Evolutionary conservation across 371 early-diverging fungal genomes (phyloP).

Genomic region (Apophysomyces ossiformis): DNA sequence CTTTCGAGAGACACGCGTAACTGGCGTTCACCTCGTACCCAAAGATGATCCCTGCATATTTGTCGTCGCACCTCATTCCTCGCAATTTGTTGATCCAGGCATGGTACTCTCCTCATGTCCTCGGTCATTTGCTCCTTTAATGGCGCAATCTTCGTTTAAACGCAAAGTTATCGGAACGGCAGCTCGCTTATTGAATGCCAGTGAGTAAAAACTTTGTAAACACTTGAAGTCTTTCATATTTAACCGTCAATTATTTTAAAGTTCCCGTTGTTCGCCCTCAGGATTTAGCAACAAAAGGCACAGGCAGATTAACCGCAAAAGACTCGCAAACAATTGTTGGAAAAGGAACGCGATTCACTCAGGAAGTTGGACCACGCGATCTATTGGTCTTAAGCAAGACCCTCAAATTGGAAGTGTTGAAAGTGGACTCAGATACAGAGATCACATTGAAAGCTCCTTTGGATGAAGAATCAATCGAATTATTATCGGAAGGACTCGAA

Average conservation of each 20-base stretch:
- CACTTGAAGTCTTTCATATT: neutral
- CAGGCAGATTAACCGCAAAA: constrained; percentile 54
- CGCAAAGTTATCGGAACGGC: constrained; percentile 71
- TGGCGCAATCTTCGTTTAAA: constrained; percentile 76
- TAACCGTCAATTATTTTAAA: constrained; percentile 15
- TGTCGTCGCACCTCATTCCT: constrained; percentile 86
- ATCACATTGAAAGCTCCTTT: constrained; percentile 52
- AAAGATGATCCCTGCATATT: constrained; percentile 79
- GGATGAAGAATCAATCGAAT: constrained; percentile 43
- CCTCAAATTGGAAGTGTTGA: constrained; percentile 53
- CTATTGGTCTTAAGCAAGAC: constrained; percentile 53
- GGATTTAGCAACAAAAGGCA: constrained; percentile 68
- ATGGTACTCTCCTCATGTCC: constrained; percentile 72
- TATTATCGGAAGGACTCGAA: constrained; percentile 30
- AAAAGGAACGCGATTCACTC: constrained; percentile 61
- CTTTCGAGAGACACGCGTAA: constrained; percentile 76
- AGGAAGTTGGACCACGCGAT: constrained; percentile 55
- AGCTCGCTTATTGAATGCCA: constrained; percentile 63
- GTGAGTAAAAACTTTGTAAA: constrained; percentile 24
- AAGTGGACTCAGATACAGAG: constrained; percentile 74
- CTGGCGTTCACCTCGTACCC: constrained; percentile 79
- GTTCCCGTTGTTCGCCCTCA: constrained; percentile 86
- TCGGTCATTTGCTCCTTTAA: constrained; percentile 72
- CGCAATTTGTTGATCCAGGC: constrained; percentile 74
- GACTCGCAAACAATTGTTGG: constrained; percentile 50